phyloP scores from a whole-genome alignment of 2,329 filamentous ascomycete species.

The Gyromitra esculenta region DNA sequence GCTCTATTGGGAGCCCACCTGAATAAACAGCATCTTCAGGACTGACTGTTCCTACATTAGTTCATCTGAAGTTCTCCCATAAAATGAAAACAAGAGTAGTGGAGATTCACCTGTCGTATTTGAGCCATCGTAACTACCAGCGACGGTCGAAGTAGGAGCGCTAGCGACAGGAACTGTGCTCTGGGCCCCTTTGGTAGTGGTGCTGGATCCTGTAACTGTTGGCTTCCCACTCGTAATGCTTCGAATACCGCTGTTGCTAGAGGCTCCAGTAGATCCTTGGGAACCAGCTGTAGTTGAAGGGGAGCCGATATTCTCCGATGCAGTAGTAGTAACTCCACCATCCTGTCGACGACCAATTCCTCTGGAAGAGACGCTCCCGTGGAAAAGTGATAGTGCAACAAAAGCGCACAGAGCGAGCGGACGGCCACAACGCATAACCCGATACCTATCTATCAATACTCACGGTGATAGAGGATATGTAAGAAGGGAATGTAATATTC shows the following conservation, averaged over 20 bases:
- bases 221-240: background rate
- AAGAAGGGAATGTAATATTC: conserved; percentile 16
- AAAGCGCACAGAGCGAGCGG: conserved; percentile 42
- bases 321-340: conserved; percentile 15
- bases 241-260: background rate
- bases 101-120: conserved; percentile 11
- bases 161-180: background rate
- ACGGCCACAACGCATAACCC: conserved; percentile 45
- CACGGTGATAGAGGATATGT: conserved; percentile 25
- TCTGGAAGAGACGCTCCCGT: conserved; percentile 41
- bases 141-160: conserved; percentile 29
- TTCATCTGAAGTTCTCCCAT: background rate
- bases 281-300: conserved; percentile 15
- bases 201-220: conserved; percentile 12
- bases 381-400: conserved; percentile 47
- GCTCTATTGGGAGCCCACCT: conserved; percentile 72
- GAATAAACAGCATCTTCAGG: conserved; percentile 33
- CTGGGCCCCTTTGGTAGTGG: background rate
- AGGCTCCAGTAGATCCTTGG: background rate
- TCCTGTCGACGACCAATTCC: conserved; percentile 44
- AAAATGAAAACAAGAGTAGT: background rate
- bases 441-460: conserved; percentile 32
- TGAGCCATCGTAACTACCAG: conserved; percentile 21
- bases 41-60: conserved; percentile 29
- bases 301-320: conserved; percentile 2